Percentiles rank a stretch among this genome's conserved stretches.
phyloP scores from a whole-genome alignment of 345 rosid species.

The Iberis pinnata region DNA sequence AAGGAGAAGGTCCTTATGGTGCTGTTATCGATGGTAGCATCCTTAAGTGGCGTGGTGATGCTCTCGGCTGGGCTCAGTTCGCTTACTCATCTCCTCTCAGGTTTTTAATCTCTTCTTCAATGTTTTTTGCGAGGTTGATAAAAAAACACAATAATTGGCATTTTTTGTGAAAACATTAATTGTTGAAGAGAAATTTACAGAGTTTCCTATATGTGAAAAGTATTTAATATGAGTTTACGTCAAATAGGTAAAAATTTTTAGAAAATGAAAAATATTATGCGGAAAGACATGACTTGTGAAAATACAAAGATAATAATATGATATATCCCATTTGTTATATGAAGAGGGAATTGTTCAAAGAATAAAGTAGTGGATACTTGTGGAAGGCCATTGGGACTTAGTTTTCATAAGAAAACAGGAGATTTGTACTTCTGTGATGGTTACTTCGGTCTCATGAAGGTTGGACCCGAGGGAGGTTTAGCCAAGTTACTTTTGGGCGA shows the following conservation, averaged over 20 bases:
- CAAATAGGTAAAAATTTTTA: too few relatives aligned
- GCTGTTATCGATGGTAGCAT: constrained; percentile 31
- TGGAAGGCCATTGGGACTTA: constrained; percentile 73
- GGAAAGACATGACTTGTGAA: too few relatives aligned
- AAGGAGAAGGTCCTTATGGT: constrained; percentile 31
- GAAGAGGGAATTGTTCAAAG: constrained; percentile 46
- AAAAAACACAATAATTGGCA: too few relatives aligned
- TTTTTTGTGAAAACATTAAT: too few relatives aligned
- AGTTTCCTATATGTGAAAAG: too few relatives aligned
- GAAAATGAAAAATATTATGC: too few relatives aligned
- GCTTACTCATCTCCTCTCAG: constrained; percentile 48
- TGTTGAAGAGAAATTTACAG: too few relatives aligned
- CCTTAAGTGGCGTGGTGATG: constrained; percentile 28
- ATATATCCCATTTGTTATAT: background rate
- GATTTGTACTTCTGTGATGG: constrained; percentile 71
- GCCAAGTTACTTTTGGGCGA: constrained; percentile 42
- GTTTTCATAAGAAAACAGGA: constrained; percentile 54
- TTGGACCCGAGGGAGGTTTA: constrained; percentile 59
- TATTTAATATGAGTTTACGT: too few relatives aligned
- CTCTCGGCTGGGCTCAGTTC: constrained; percentile 49
- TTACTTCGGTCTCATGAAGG: constrained; percentile 54
- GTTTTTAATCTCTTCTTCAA: constrained; percentile 24
- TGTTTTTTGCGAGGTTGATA: too few relatives aligned
- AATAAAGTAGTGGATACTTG: constrained; percentile 45
- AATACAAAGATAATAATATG: too few relatives aligned